Evolutionary conservation across 2,329 filamentous ascomycete species (phyloP).

Genomic region (Fusarium cicatricum): DNA sequence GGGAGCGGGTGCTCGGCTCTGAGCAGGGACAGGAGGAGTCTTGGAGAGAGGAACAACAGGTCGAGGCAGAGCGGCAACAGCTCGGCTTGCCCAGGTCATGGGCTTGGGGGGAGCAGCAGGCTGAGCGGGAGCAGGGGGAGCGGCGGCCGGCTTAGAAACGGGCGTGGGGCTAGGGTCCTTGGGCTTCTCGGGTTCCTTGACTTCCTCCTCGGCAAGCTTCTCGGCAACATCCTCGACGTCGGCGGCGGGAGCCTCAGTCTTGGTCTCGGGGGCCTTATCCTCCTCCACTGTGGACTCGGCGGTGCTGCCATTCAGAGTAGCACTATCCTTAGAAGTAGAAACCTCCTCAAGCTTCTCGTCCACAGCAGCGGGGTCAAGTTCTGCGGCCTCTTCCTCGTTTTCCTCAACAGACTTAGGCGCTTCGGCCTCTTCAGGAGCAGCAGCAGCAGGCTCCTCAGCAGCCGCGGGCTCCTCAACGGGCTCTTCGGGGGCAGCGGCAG

Average conservation of each 20-base stretch:
- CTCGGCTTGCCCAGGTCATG: constrained; percentile 78
- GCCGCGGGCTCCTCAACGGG: constrained; percentile 47
- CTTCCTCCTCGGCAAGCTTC: constrained; percentile 64
- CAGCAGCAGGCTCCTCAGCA: constrained; percentile 40
- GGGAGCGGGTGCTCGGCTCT: constrained; percentile 63
- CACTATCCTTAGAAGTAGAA: constrained; percentile 48
- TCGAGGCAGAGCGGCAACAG: constrained; percentile 64
- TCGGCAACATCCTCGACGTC: constrained; percentile 60
- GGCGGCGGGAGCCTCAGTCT: constrained; percentile 46
- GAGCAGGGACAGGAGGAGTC: constrained; percentile 57
- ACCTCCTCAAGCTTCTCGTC: constrained; percentile 81
- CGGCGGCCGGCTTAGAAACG: constrained; percentile 45
- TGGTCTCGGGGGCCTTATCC: constrained; percentile 51
- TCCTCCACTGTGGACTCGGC: constrained; percentile 48
- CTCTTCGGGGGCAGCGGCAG: constrained; percentile 48
- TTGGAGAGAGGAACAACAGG: constrained; percentile 65
- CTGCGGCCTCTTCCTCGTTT: constrained; percentile 39
- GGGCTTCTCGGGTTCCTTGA: constrained; percentile 70
- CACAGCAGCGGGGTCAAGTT: constrained; percentile 62
- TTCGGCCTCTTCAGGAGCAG: constrained; percentile 47
- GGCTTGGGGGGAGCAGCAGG: constrained; percentile 62
- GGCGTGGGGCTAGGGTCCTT: constrained; percentile 68
- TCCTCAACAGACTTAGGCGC: constrained; percentile 42
- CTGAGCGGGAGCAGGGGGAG: constrained; percentile 48
- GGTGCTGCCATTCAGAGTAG: constrained; percentile 45